Base-by-base conservation (phyloP, 495 filamentous ascomycete genomes). In the Annulohypoxylon moriforme region DNA sequence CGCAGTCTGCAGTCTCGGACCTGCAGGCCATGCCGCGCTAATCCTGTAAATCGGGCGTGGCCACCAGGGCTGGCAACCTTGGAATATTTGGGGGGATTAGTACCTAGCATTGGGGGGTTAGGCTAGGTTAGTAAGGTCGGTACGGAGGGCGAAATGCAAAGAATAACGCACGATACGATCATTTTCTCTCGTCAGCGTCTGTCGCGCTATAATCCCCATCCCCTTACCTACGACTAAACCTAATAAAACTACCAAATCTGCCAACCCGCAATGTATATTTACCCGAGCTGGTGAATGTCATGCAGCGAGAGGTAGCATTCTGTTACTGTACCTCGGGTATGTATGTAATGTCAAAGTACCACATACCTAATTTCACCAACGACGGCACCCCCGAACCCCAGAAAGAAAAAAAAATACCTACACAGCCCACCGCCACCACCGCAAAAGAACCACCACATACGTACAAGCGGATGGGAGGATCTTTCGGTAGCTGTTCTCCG, bases 1-100 rank as follows among this genome's bases (percentile, higher is more conserved):
- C 71, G 71, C 71, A 72, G 66, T 66, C 57, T 52, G 16, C 66
- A 72, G 66, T 66, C 57, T 52, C 24, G 71, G 71, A 73, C 71
- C 71, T 73, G 71, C 71, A 73, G 71, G 57, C 60, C 47, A 65
- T 52, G 53, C 56, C 65, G 56, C 71, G 44, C 66, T 69, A 69
- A 33, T 67, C 38, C 69, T 67, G 60, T 58, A 63, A 72, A 60
- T 69, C 50, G 66, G 55, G 55, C 50, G 63, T 66, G 46, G 46
- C 36, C n/a, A n/a, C n/a, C n/a, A n/a, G n/a, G n/a, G n/a, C 49
- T 69, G 60, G 55, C 4, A 18, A 40, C 40, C 40, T 44, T 44
- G 57, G 31, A 14, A 33, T 11, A 24, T n/a, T 22, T 25, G 47
- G 58, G 18, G 27, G 47, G 8, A n/a, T n/a, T n/a, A n/a, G n/a